Percentiles rank a stretch among this genome's conserved stretches.
These are phyloP conservation scores for Zygotorulaspora mrakii DNA, from an alignment of 1,139 yeast genomes.

Conservation along the genomic window DNA sequence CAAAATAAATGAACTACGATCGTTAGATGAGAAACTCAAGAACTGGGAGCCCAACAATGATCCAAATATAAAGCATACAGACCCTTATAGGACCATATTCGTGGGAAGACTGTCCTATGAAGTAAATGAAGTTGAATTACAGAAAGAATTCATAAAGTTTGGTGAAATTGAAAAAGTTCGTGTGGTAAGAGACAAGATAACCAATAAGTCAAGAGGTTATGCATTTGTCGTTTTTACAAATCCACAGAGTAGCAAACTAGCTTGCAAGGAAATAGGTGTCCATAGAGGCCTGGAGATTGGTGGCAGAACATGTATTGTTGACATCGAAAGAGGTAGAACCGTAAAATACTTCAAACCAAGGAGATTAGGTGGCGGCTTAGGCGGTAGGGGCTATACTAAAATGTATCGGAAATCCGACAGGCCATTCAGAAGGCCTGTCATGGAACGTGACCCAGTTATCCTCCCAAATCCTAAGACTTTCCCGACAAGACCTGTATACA, in stretches of 20 bases:
- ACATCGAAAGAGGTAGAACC: slow-evolving; percentile 78
- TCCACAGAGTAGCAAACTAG: slow-evolving; percentile 39
- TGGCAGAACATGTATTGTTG: slow-evolving; percentile 61
- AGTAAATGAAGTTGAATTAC: slow-evolving; percentile 66
- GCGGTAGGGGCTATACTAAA: slow-evolving; percentile 53
- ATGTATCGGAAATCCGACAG: slow-evolving; percentile 11
- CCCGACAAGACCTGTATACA: slow-evolving; percentile 12
- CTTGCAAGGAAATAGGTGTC: slow-evolving; percentile 46
- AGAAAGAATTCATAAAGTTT: slow-evolving; percentile 55
- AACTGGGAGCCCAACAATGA: slow-evolving; percentile 60
- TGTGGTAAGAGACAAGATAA: slow-evolving; percentile 55
- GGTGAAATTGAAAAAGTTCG: slow-evolving; percentile 67
- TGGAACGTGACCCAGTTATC: slow-evolving; percentile 5
- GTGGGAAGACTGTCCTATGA: slow-evolving; percentile 66
- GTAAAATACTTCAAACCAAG: slow-evolving; percentile 79
- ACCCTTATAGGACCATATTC: slow-evolving; percentile 77
- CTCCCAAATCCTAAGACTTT: not conserved
- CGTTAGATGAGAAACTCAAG: slow-evolving; percentile 32
- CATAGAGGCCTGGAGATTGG: slow-evolving; percentile 46
- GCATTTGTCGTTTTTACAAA: slow-evolving; percentile 72
- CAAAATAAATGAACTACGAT: slow-evolving; percentile 33
- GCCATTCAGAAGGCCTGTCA: slow-evolving; percentile 5
- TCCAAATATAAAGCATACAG: slow-evolving; percentile 56
- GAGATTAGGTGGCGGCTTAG: slow-evolving; percentile 69
- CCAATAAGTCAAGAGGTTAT: slow-evolving; percentile 69